Evolutionary conservation across 495 filamentous ascomycete genomes (phyloP).

Genomic region (Hyphodiscus hymeniophilus): DNA sequence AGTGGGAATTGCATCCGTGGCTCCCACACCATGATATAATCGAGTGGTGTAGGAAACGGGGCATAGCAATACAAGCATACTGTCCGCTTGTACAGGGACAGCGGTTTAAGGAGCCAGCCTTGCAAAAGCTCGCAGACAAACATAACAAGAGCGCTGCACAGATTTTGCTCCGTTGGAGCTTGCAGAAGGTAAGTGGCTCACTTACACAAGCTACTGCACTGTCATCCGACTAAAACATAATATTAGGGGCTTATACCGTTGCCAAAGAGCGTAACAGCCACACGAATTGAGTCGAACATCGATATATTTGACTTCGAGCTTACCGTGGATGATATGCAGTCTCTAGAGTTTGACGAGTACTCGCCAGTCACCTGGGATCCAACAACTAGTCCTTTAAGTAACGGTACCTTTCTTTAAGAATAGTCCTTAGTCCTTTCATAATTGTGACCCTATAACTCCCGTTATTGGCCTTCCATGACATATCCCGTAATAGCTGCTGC

Average conservation of each 20-base stretch:
- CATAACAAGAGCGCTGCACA: constrained; percentile 65
- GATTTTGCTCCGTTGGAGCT: constrained; percentile 71
- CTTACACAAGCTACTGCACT: not conserved
- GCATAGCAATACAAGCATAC: constrained; percentile 69
- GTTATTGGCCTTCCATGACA: no score
- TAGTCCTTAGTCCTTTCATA: no score
- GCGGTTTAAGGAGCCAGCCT: constrained; percentile 44
- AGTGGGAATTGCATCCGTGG: constrained; percentile 88
- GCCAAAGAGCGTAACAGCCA: constrained; percentile 60
- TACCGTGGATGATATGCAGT: constrained; percentile 44
- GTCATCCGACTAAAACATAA: not conserved
- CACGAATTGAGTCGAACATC: constrained; percentile 62
- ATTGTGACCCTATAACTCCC: no score
- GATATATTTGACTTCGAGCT: constrained; percentile 76
- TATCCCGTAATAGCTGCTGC: no score
- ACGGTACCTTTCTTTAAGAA: no score
- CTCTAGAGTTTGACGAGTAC: constrained; percentile 48
- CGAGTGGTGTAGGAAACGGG: constrained; percentile 58
- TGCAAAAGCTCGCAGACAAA: constrained; percentile 33
- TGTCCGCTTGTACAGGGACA: constrained; percentile 54
- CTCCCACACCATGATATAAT: constrained; percentile 62
- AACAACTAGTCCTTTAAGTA: no score
- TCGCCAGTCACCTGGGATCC: constrained; percentile 67
- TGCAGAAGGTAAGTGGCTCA: constrained; percentile 58
- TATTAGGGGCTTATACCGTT: constrained; percentile 47